phyloP scores from a whole-genome alignment of 2,329 filamentous ascomycete genomes.

The Aspergillus uvarum region DNA sequence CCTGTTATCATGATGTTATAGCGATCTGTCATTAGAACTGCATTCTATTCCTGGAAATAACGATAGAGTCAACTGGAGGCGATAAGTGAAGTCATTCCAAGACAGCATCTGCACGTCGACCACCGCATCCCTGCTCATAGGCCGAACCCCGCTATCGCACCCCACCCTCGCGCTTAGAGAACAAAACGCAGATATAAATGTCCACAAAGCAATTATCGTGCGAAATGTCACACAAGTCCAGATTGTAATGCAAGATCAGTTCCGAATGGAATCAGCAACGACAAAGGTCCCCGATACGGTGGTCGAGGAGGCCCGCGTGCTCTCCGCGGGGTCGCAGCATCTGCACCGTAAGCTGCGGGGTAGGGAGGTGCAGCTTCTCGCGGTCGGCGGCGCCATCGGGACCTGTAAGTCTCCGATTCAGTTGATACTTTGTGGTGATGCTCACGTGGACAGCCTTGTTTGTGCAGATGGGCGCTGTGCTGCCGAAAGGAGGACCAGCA shows the following conservation, averaged over 20 bases:
- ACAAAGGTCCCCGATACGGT: neutral
- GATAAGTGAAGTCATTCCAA: neutral
- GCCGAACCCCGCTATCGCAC: neutral
- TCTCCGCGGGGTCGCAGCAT: slow-evolving; percentile 18
- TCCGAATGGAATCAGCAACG: neutral
- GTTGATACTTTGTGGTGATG: neutral
- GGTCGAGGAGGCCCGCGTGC: neutral
- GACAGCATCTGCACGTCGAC: neutral
- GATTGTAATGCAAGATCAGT: neutral
- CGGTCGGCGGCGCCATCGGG: slow-evolving; percentile 37
- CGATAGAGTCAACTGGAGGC: neutral
- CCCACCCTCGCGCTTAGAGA: neutral
- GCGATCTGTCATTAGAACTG: neutral
- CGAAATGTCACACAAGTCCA: neutral
- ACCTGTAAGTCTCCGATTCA: slow-evolving; percentile 27
- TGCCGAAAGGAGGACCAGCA: slow-evolving; percentile 37
- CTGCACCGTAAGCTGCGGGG: slow-evolving; percentile 35
- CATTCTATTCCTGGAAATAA: neutral
- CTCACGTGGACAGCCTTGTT: slow-evolving; percentile 22
- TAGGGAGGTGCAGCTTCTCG: slow-evolving; percentile 36
- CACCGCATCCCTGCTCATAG: neutral
- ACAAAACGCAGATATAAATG: neutral
- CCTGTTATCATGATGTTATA: neutral
- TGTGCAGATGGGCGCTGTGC: slow-evolving; percentile 34
- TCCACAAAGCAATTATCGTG: neutral